Evolutionary conservation across 495 filamentous ascomycete species (phyloP).

Genomic region (Sphaerosporella brunnea): DNA sequence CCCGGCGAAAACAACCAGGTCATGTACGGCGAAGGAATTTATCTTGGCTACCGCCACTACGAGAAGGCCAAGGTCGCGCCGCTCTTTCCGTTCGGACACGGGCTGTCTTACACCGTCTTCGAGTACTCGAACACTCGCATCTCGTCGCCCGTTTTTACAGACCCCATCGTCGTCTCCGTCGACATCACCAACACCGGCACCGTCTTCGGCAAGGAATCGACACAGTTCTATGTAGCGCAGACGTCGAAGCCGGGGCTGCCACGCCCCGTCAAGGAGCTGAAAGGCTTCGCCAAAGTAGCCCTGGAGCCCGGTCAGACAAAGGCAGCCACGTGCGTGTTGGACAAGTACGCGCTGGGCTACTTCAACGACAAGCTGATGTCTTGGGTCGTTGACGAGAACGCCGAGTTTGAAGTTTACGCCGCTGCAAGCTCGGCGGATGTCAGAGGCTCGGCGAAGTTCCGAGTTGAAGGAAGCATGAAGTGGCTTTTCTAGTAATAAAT

Average conservation of each 20-base stretch:
- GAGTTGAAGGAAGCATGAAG: conserved; percentile 19
- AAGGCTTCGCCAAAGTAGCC: conserved; percentile 55
- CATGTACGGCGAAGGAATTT: conserved; percentile 61
- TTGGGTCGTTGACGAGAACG: conserved; percentile 26
- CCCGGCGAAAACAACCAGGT: conserved; percentile 45
- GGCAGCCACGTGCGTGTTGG: conserved; percentile 38
- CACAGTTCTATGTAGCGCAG: conserved; percentile 46
- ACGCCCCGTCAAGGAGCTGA: conserved; percentile 45
- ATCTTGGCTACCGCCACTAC: conserved; percentile 60
- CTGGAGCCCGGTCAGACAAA: conserved; percentile 45
- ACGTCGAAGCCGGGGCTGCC: conserved; percentile 32
- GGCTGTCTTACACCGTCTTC: conserved; percentile 57
- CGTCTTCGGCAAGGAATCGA: conserved; percentile 47
- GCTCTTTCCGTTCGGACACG: conserved; percentile 57
- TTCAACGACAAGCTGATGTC: conserved; percentile 24
- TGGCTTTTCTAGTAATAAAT: conserved; percentile 14
- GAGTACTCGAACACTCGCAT: conserved; percentile 35
- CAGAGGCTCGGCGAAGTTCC: conserved; percentile 14
- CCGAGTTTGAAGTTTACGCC: conserved; percentile 24
- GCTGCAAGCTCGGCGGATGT: conserved; percentile 24
- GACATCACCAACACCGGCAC: conserved; percentile 44
- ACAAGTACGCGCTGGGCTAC: conserved; percentile 32
- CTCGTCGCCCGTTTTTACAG: conserved; percentile 28
- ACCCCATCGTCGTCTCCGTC: conserved; percentile 31
- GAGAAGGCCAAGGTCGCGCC: conserved; percentile 45